Evolutionary conservation across 176 grass and related monocot genomes (phyloP).

Genomic region (Eragrostis curvula): DNA sequence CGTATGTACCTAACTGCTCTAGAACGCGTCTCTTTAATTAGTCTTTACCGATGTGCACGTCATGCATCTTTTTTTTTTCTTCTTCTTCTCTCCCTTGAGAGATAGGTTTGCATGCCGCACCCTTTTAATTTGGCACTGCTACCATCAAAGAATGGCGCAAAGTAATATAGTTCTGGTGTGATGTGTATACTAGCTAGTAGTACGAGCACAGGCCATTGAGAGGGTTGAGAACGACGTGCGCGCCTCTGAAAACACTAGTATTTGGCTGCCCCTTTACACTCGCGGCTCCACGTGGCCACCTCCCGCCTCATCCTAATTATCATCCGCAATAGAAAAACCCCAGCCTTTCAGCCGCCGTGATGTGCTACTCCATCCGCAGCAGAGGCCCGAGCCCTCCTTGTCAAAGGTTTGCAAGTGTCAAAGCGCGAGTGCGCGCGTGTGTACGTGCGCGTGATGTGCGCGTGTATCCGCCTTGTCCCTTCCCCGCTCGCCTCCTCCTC

Average conservation of each 20-base stretch:
- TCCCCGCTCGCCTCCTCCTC: slow-evolving; percentile 46
- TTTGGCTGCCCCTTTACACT: slow-evolving; percentile 23
- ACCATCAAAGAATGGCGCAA: neutral
- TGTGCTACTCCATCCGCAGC: neutral
- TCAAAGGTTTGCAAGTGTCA: slow-evolving; percentile 57
- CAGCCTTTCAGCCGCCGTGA: slow-evolving; percentile 23
- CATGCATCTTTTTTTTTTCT: neutral
- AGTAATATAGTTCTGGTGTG: no score
- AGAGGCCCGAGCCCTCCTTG: neutral
- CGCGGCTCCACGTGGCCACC: slow-evolving; percentile 49
- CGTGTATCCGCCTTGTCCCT: slow-evolving; percentile 30
- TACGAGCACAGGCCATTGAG: neutral
- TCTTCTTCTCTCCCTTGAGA: no score
- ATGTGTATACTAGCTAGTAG: no score
- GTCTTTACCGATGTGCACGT: neutral
- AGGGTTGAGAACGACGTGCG: neutral
- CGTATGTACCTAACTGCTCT: slow-evolving; percentile 42
- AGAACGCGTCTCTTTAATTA: slow-evolving; percentile 1
- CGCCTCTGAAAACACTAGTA: neutral
- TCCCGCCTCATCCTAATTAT: neutral
- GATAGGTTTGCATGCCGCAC: neutral
- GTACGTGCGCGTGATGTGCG: slow-evolving; percentile 44
- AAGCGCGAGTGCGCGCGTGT: slow-evolving; percentile 17
- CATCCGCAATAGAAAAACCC: slow-evolving; percentile 31
- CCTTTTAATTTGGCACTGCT: neutral